phyloP scores from a whole-genome alignment of 2,329 filamentous ascomycete genomes.

The Diaporthe helianthi region DNA sequence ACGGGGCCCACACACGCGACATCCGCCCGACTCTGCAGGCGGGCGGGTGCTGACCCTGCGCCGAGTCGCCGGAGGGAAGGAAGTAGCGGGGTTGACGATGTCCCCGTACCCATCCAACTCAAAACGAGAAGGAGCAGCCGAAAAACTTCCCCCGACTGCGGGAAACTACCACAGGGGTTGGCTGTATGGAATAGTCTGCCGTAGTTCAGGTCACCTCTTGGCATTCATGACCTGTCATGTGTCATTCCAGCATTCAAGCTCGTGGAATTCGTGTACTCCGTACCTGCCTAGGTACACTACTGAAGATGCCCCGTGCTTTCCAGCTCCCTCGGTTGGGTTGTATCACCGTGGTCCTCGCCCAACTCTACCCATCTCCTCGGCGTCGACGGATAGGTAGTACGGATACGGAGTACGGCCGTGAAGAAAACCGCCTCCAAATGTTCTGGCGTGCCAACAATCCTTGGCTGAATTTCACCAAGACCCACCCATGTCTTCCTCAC shows the following conservation, averaged over 20 bases:
- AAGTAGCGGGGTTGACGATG: constrained; percentile 15
- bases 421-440: constrained; percentile 19
- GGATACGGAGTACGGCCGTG: not conserved
- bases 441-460: not conserved
- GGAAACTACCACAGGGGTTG: not conserved
- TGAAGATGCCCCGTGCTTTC: not conserved
- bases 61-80: not conserved
- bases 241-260: not conserved
- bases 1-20: constrained; percentile 11
- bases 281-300: too few species aligned
- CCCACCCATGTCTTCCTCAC: not conserved
- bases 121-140: constrained; percentile 21
- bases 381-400: not conserved
- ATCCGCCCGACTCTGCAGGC: not conserved
- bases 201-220: constrained; percentile 12
- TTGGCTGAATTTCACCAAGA: not conserved
- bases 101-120: constrained; percentile 1
- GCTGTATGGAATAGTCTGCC: not conserved
- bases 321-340: not conserved
- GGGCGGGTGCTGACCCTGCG: not conserved
- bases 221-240: constrained; percentile 14
- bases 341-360: not conserved
- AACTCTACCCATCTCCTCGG: not conserved
- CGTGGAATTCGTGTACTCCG: not conserved
- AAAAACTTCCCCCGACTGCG: constrained; percentile 1